Conservation (phyloP, 768 basidiomycete genomes). For the Chiua virens region DNA sequence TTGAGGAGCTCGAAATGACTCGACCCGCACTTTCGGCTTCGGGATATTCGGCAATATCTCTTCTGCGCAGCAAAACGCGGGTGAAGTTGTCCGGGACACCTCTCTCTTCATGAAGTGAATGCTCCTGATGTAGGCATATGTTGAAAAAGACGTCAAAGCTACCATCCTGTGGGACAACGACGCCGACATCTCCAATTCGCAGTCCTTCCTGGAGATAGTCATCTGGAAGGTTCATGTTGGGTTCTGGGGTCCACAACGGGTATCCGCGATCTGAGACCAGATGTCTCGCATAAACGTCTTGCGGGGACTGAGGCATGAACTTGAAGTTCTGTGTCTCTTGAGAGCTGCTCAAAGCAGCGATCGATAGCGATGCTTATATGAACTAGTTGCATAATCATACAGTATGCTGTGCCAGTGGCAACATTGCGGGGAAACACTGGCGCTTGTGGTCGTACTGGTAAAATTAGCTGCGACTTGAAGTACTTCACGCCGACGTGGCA, state of each 20-base stretch:
- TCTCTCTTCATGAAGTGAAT: constrained; percentile 10
- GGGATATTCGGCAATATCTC: constrained; percentile 8
- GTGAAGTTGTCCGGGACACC: constrained; percentile 27
- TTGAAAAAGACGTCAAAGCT: constrained; percentile 39
- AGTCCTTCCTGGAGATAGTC: constrained; percentile 26
- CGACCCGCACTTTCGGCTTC: constrained; percentile 7
- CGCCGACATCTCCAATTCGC: constrained; percentile 31
- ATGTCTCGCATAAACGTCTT: constrained; percentile 10
- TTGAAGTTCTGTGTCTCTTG: neutral
- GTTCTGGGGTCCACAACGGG: constrained; percentile 19
- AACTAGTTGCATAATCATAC: too few species aligned
- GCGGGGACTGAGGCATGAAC: constrained; percentile 2
- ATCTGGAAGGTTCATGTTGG: constrained; percentile 21
- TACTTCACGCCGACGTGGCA: too few species aligned
- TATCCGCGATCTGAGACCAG: constrained; percentile 25
- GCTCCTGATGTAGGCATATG: constrained; percentile 29
- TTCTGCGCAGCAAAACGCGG: constrained; percentile 14
- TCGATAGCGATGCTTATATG: too few species aligned
- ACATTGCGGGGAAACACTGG: too few species aligned
- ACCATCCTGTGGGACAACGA: constrained; percentile 24
- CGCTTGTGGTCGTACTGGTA: too few species aligned
- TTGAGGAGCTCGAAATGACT: constrained; percentile 8
- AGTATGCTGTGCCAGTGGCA: too few species aligned
- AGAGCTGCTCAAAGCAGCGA: neutral
- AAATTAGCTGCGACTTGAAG: too few species aligned